phyloP scores from a whole-genome alignment of 805 yeast genomes.

The Myxozyma neotropica region DNA sequence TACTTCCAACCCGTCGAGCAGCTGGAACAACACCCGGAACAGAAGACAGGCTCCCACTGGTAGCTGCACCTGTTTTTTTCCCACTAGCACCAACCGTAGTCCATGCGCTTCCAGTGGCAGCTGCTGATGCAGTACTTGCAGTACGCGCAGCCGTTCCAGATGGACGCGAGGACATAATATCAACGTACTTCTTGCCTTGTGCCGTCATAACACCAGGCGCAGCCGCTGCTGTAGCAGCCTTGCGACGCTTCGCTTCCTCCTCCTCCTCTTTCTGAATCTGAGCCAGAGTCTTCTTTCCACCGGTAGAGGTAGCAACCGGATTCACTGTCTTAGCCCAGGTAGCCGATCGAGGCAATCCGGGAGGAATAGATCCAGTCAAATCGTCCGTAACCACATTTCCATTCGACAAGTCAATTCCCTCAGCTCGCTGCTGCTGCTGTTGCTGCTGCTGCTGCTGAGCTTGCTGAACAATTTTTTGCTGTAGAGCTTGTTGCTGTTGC shows the following conservation, averaged over 20 bases:
- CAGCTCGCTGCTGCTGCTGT: not conserved
- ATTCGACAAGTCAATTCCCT: slow-evolving; percentile 9
- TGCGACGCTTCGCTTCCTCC: slow-evolving; percentile 35
- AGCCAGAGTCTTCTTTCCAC: slow-evolving; percentile 42
- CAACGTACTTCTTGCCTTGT: slow-evolving; percentile 25
- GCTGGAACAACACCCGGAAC: slow-evolving; percentile 5
- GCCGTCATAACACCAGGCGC: slow-evolving; percentile 20
- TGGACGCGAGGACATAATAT: slow-evolving; percentile 17
- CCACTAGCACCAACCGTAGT: slow-evolving; percentile 63
- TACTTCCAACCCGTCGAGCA: not conserved
- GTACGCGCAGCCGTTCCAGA: slow-evolving; percentile 9
- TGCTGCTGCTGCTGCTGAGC: not conserved
- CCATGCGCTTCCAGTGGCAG: slow-evolving; percentile 36
- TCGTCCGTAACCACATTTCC: slow-evolving; percentile 15
- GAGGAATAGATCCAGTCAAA: slow-evolving; percentile 22
- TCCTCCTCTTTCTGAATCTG: slow-evolving; percentile 47
- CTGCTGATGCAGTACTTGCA: slow-evolving; percentile 13
- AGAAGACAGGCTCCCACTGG: slow-evolving; percentile 43
- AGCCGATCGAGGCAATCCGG: slow-evolving; percentile 37
- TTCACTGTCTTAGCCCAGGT: slow-evolving; percentile 36
- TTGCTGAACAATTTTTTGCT: not conserved
- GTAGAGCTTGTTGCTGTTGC: slow-evolving; percentile 17
- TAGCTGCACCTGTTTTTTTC: slow-evolving; percentile 48
- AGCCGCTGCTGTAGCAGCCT: slow-evolving; percentile 25
- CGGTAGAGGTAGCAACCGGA: slow-evolving; percentile 29